A percentile compares a stretch with the other conserved stretches of the same genome.
Evolutionary conservation across 352 stramenopile species (phyloP).

Genomic region (Phytophthora quininea): DNA sequence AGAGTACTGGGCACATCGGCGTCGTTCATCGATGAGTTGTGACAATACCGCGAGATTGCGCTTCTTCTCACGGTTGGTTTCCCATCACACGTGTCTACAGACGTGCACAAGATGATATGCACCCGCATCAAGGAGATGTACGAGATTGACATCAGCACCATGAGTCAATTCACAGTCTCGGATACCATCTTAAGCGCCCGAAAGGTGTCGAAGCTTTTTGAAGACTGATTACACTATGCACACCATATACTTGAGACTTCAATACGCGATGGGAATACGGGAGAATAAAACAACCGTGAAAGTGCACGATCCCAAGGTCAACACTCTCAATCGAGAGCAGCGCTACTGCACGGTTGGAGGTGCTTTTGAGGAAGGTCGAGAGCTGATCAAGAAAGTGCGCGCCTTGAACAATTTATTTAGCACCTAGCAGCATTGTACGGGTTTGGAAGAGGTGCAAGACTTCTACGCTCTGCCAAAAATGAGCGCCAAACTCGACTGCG

Average conservation of each 20-base stretch:
- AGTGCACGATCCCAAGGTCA: background rate
- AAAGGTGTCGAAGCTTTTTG: background rate
- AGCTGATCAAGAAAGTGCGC: background rate
- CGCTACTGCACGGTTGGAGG: background rate
- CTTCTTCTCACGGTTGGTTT: conserved; percentile 13
- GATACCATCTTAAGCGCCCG: no score
- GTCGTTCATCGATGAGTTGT: background rate
- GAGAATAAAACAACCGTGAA: background rate
- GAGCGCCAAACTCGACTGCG: background rate
- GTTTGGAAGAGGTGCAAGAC: background rate
- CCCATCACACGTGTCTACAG: background rate
- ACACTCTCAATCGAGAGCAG: background rate
- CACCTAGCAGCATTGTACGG: conserved; percentile 3
- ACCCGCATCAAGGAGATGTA: background rate
- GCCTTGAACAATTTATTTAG: conserved; percentile 6
- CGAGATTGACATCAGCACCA: conserved; percentile 3
- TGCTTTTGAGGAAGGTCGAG: background rate
- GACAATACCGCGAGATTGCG: background rate
- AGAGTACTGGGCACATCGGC: background rate
- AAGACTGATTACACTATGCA: background rate
- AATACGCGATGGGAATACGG: background rate
- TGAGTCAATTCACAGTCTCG: background rate
- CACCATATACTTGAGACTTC: background rate
- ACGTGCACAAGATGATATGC: conserved; percentile 5
- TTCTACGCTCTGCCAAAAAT: conserved; percentile 2